These are phyloP conservation scores for Trifolium repens DNA, from an alignment of 306 rosid species.

Conservation along the genomic window DNA sequence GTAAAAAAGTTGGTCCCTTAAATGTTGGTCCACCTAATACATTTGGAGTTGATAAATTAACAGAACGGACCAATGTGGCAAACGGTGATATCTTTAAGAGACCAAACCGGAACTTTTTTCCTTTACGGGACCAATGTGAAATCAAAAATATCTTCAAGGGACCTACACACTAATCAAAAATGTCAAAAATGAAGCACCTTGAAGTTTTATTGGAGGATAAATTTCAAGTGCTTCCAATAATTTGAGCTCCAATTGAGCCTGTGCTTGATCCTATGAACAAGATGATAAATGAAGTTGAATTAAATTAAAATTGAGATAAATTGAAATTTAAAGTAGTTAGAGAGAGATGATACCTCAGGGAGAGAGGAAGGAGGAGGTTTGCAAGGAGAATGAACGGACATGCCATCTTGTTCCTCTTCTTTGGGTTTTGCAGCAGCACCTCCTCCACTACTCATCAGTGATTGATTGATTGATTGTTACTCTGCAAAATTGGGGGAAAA, in stretches of 20 bases:
- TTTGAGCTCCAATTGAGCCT: constrained; percentile 86
- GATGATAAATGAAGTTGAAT: constrained; percentile 24
- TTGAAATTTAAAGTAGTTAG: not conserved
- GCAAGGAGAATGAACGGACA: constrained; percentile 97
- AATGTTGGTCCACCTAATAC: too few relatives aligned
- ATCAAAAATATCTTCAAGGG: too few relatives aligned
- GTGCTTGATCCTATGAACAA: constrained; percentile 68
- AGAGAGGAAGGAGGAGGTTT: constrained; percentile 95
- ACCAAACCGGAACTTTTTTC: too few relatives aligned
- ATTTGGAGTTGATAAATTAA: too few relatives aligned
- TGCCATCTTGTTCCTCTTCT: constrained; percentile 95
- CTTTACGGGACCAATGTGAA: too few relatives aligned
- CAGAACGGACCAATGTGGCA: too few relatives aligned
- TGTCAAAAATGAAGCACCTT: constrained; percentile 43
- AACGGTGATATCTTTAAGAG: too few relatives aligned
- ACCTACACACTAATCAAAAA: too few relatives aligned
- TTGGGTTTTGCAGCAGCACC: constrained; percentile 68
- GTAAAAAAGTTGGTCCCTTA: not conserved
- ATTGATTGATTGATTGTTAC: not conserved
- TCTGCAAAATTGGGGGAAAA: constrained; percentile 9
- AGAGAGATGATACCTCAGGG: constrained; percentile 62
- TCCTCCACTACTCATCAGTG: constrained; percentile 60
- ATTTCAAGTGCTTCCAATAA: constrained; percentile 79
- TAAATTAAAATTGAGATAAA: constrained; percentile 8
- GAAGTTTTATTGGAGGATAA: constrained; percentile 77